Conservation (phyloP, 2,329 filamentous ascomycete genomes). For the Cladophialophora exuberans region DNA sequence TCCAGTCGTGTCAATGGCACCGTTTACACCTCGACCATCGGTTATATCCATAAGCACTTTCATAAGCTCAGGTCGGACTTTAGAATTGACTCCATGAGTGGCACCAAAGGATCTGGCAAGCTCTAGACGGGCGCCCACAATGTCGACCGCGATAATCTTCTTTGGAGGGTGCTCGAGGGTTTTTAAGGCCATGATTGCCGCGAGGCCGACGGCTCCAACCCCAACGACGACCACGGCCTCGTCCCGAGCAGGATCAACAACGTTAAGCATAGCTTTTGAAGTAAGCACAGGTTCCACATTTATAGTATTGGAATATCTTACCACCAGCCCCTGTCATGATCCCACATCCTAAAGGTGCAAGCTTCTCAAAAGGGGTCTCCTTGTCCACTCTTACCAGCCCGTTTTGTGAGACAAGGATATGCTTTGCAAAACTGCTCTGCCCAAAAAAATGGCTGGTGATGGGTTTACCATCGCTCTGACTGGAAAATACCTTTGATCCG, state of each 20-base stretch:
- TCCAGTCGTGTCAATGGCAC: slow-evolving; percentile 31
- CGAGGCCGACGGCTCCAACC: slow-evolving; percentile 39
- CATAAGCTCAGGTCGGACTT: slow-evolving; percentile 35
- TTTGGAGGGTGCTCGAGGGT: slow-evolving; percentile 30
- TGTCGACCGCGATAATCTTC: slow-evolving; percentile 51
- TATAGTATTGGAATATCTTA: slow-evolving; percentile 1
- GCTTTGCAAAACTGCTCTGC: slow-evolving; percentile 37
- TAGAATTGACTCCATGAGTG: slow-evolving; percentile 45
- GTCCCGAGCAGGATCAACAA: slow-evolving; percentile 26
- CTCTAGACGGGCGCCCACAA: slow-evolving; percentile 46
- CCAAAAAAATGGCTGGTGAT: slow-evolving; percentile 36
- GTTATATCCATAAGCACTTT: slow-evolving; percentile 36
- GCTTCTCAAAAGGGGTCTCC: slow-evolving; percentile 27
- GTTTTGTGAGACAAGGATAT: slow-evolving; percentile 34
- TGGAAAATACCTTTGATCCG: slow-evolving; percentile 29
- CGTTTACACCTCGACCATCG: slow-evolving; percentile 29
- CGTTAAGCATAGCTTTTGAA: slow-evolving; percentile 31
- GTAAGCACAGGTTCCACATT: background rate
- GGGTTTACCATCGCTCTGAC: slow-evolving; percentile 10
- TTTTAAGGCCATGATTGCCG: slow-evolving; percentile 40
- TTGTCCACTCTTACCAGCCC: slow-evolving; percentile 33
- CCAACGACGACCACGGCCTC: slow-evolving; percentile 39
- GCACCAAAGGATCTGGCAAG: slow-evolving; percentile 52
- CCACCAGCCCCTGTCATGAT: slow-evolving; percentile 40
- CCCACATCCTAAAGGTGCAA: slow-evolving; percentile 38